These are phyloP conservation scores for Aspergillus fructus DNA, from an alignment of 2,329 filamentous ascomycete genomes.

Conservation along the genomic window DNA sequence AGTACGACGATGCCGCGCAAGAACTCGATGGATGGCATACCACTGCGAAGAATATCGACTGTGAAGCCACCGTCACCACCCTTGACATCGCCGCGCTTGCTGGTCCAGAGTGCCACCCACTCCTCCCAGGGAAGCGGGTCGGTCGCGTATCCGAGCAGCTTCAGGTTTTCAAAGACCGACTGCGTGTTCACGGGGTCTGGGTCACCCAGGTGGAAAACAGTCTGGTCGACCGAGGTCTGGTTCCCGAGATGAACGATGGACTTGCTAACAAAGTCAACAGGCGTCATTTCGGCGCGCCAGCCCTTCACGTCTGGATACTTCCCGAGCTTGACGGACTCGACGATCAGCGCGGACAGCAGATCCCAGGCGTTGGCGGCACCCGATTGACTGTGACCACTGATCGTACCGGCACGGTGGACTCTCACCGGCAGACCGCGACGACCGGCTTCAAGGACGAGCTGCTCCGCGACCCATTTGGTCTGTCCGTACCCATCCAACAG, in stretches of 20 bases:
- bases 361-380: constrained; percentile 78
- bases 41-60: constrained; percentile 74
- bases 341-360: constrained; percentile 71
- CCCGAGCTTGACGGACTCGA: constrained; percentile 73
- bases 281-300: constrained; percentile 82
- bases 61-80: constrained; percentile 72
- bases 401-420: constrained; percentile 73
- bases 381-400: constrained; percentile 72
- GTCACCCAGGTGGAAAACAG: constrained; percentile 73
- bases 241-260: constrained; percentile 70
- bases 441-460: constrained; percentile 68
- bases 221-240: constrained; percentile 61
- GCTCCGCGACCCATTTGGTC: constrained; percentile 79
- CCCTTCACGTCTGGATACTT: constrained; percentile 68
- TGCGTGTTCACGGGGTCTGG: constrained; percentile 67
- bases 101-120: constrained; percentile 72
- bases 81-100: constrained; percentile 64
- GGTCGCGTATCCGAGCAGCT: constrained; percentile 69
- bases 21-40: constrained; percentile 75
- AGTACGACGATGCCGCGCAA: constrained; percentile 70
- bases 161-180: constrained; percentile 63
- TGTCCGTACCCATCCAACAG: constrained; percentile 73
- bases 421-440: constrained; percentile 68
- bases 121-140: constrained; percentile 66
- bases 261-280: constrained; percentile 76